Evolutionary conservation across 768 basidiomycete species (phyloP), one percentile per base, ranked within the genome.

Genomic region (Kwoniella pini): DNA sequence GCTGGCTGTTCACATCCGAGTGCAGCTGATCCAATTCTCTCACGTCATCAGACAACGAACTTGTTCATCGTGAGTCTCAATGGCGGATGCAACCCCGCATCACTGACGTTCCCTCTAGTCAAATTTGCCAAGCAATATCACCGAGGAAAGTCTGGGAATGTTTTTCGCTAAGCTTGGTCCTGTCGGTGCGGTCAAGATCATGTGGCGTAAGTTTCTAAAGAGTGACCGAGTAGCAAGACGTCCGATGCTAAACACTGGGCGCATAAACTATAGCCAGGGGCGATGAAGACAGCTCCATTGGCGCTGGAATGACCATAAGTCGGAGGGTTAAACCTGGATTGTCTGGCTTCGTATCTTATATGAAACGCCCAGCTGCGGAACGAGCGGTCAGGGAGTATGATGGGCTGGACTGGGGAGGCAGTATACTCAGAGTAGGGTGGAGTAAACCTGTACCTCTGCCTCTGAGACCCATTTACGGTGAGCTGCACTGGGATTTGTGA

Each of bases 261-360:
- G 15, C 33, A 7, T 15, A 15, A 36, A 7, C 4, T 15, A 27
- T 31, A 77, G 75, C 94, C n/a, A 86, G 95, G 39, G 69, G 75
- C 3, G 84, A 86, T 11, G 91, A 94, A 72, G 83, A 80, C 17
- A 82, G 83, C 1, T 64, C 79, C 5, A 87, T 88, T 28, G 90
- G 87, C 1, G 84, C 85, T 22, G 87, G 90, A 44, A 88, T 91
- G 84, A 88, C 87, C 22, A 79, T 84, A 7, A 83, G 86, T 15
- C 83, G 92, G 42, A 26, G 64, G 42, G 49, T 51, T 26, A 62
- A 89, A 78, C 73, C 86, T 12, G 90, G 91, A 15, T 82, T 98
- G 21, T 92, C 91, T 71, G 96, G 96, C 1, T 99, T 99, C 72
- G 96, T 99, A 19, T 90, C 93, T 0, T 98, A 88, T 78, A 96